Conservation (phyloP, 345 rosid species). For the Lepidium sativum region DNA sequence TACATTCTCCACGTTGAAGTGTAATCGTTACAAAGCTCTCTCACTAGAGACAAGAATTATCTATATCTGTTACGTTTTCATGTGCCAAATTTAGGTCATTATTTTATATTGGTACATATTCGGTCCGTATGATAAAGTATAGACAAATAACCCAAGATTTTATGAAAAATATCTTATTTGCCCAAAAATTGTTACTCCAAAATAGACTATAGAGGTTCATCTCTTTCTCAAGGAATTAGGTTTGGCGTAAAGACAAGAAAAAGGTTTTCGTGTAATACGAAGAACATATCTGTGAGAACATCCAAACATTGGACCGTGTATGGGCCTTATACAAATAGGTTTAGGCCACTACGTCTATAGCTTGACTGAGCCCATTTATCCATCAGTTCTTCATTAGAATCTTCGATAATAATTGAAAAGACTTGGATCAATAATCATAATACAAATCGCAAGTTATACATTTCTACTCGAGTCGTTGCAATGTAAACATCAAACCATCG, state of each 20-base stretch:
- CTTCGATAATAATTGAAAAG: not conserved
- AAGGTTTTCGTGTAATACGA: not conserved
- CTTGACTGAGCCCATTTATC: not conserved
- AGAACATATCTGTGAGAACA: not conserved
- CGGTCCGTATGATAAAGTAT: no score
- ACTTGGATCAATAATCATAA: not conserved
- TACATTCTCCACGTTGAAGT: slow-evolving; percentile 14
- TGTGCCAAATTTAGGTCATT: slow-evolving; percentile 16
- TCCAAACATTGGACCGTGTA: not conserved
- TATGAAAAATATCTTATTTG: slow-evolving; percentile 17
- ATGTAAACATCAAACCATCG: not conserved
- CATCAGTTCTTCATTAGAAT: not conserved
- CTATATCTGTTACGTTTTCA: not conserved
- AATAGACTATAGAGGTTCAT: not conserved
- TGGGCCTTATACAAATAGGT: not conserved
- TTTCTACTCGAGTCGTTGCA: not conserved
- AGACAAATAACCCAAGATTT: no score
- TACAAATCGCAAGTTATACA: not conserved
- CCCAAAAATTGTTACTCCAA: not conserved
- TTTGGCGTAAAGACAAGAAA: not conserved
- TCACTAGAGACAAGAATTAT: slow-evolving; percentile 6
- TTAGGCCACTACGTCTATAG: not conserved
- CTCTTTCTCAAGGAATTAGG: no score
- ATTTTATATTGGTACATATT: not conserved
- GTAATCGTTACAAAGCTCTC: not conserved